These are phyloP conservation scores for Speleostelium caveatum DNA, from an alignment of 78 protist species.

Conservation along the genomic window DNA sequence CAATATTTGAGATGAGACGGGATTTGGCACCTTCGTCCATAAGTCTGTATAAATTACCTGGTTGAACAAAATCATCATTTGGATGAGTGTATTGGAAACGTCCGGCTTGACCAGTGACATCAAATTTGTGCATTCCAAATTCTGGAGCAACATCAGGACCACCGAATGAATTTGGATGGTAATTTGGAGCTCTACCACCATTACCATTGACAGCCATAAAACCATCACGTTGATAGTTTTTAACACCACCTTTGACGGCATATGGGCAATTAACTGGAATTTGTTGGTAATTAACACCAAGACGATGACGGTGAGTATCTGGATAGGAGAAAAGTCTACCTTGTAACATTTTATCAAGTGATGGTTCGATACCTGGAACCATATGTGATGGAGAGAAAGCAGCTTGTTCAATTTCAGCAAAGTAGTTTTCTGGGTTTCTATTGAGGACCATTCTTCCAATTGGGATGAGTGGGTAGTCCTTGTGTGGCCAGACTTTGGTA, in stretches of 20 bases:
- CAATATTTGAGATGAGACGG: conserved; percentile 63
- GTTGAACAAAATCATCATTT: conserved; percentile 71
- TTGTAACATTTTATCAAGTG: conserved; percentile 86
- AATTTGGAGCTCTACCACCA: conserved; percentile 80
- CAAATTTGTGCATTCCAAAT: conserved; percentile 7
- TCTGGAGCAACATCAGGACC: conserved; percentile 55
- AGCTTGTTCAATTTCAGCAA: conserved; percentile 90
- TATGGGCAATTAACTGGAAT: conserved; percentile 86
- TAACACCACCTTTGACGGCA: conserved; percentile 68
- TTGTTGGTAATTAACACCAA: conserved; percentile 86
- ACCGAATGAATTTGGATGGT: conserved; percentile 78
- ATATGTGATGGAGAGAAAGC: conserved; percentile 92
- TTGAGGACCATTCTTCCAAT: conserved; percentile 89
- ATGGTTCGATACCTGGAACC: conserved; percentile 92
- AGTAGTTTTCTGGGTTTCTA: conserved; percentile 93
- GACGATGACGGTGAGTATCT: conserved; percentile 93
- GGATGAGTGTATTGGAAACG: conserved; percentile 47
- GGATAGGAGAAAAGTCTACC: conserved; percentile 89
- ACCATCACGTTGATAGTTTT: conserved; percentile 81
- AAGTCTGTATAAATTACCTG: conserved; percentile 78
- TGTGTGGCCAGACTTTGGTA: conserved; percentile 93
- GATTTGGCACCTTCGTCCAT: conserved; percentile 72
- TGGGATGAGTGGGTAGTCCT: conserved; percentile 81
- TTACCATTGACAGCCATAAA: conserved; percentile 74
- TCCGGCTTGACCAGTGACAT: conserved; percentile 27